phyloP scores from a whole-genome alignment of 2,329 filamentous ascomycete genomes.

The Ceratocystis colombiana region DNA sequence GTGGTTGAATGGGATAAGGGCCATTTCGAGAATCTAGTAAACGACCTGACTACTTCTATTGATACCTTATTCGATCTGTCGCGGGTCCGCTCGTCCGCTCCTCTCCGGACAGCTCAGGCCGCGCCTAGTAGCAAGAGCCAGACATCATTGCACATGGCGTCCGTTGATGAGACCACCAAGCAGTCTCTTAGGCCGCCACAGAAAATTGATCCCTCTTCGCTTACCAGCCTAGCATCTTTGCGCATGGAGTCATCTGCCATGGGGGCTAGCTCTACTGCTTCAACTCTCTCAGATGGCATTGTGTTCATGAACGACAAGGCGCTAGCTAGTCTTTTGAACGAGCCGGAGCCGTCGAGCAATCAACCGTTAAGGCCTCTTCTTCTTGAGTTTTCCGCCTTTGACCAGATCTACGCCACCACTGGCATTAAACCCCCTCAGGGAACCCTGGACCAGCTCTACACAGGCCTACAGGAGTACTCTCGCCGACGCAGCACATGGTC shows the following conservation, averaged over 20 bases:
- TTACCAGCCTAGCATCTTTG: constrained; percentile 38
- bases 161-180: constrained; percentile 38
- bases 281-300: constrained; percentile 19
- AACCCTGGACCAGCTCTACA: constrained; percentile 53
- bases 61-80: constrained; percentile 72
- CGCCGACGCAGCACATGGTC: constrained; percentile 43
- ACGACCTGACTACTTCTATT: constrained; percentile 65
- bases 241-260: constrained; percentile 17
- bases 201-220: constrained; percentile 45
- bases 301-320: constrained; percentile 40
- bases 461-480: constrained; percentile 39
- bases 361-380: constrained; percentile 41
- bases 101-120: constrained; percentile 26
- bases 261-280: background rate
- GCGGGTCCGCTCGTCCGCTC: constrained; percentile 46
- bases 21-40: constrained; percentile 65
- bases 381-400: constrained; percentile 59
- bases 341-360: background rate
- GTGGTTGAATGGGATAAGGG: constrained; percentile 57
- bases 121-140: background rate
- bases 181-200: constrained; percentile 52
- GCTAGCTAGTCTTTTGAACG: constrained; percentile 28
- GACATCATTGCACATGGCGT: constrained; percentile 31
- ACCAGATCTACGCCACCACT: constrained; percentile 51
- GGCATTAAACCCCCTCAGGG: constrained; percentile 55